Evolutionary conservation across 2,329 filamentous ascomycete species (phyloP), one percentile per base, ranked within the genome.

Genomic region (Colletotrichum caudatum): DNA sequence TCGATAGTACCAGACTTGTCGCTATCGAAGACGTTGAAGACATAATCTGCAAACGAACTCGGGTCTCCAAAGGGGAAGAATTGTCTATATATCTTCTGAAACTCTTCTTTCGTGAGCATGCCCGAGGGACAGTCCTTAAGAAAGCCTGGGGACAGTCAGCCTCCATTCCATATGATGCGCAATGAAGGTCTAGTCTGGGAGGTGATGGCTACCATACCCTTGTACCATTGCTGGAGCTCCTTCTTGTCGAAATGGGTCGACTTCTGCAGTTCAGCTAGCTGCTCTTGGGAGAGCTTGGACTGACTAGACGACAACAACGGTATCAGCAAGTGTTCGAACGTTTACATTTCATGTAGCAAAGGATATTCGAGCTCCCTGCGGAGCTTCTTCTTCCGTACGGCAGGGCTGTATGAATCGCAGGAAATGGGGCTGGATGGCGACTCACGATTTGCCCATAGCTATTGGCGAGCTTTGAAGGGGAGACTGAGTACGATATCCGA

Each of bases 181-280:
- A 60, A 44, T 33, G 29, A 23, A 50, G 29, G 64, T 14, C 33
- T 14, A 35, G n/a, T 20, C 23, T 66, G 33, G 64, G 39, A 54
- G 26, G 51, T 35, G 29, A 5, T 29, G 57, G 44, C 56, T 20
- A 58, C 75, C 90, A 75, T 83, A 97, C 96, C 96, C 89, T 98
- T 98, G 85, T 99, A 98, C 96, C 96, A 99, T 91, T 98, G 95
- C 82, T 99, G 96, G 81, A 99, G 84, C 84, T 99, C 96, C 87
- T 98, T 98, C 91, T 98, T 98, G 84, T 99, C 96, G 80, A 99
- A 99, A 84, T 98, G 94, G 75, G 96, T 99, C 73, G 94, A 94
- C 86, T 94, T 96, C 82, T 98, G 95, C 76, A 99, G 91, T 84
- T 99, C 96, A 76, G 89, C 90, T 80, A 99, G 93, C 88, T 99